Evolutionary conservation across 208 protist genomes (phyloP).

Genomic region (Leishmania amazonensis): DNA sequence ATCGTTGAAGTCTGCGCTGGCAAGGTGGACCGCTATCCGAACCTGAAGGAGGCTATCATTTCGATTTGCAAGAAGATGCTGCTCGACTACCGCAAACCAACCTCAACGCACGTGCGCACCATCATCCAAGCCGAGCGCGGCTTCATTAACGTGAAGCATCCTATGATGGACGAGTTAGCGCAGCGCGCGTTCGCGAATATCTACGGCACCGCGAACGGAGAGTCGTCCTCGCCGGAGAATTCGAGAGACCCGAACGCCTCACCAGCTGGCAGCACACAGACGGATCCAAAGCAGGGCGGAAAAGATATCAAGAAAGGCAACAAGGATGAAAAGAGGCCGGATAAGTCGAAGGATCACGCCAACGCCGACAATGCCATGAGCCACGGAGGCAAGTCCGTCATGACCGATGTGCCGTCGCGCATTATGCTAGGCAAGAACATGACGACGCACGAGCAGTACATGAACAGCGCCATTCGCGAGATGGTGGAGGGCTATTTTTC

Average conservation of each 20-base stretch:
- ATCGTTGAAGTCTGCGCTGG: conserved; percentile 85
- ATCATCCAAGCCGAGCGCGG: conserved; percentile 95
- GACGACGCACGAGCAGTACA: conserved; percentile 71
- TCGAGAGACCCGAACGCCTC: conserved; percentile 12
- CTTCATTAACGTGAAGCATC: conserved; percentile 97
- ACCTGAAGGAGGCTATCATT: conserved; percentile 87
- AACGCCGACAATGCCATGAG: conserved; percentile 37
- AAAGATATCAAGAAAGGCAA: conserved; percentile 36
- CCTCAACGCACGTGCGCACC: conserved; percentile 90
- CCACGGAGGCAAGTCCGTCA: conserved; percentile 40
- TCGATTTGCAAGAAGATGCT: conserved; percentile 89
- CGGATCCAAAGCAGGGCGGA: conserved; percentile 17
- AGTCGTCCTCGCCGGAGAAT: conserved; percentile 11
- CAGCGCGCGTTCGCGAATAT: conserved; percentile 82
- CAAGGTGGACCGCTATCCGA: conserved; percentile 90
- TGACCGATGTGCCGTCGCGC: conserved; percentile 75
- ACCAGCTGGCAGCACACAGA: neutral
- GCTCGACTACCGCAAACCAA: conserved; percentile 75
- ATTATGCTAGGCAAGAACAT: conserved; percentile 83
- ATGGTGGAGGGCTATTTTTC: conserved; percentile 94
- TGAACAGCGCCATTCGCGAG: conserved; percentile 85
- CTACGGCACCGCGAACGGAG: conserved; percentile 42
- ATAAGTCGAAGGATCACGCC: conserved; percentile 58
- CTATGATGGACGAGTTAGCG: conserved; percentile 83
- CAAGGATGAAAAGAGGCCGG: conserved; percentile 49